Conservation (phyloP, 2,329 filamentous ascomycete genomes). For the Ascochyta koolunga region DNA sequence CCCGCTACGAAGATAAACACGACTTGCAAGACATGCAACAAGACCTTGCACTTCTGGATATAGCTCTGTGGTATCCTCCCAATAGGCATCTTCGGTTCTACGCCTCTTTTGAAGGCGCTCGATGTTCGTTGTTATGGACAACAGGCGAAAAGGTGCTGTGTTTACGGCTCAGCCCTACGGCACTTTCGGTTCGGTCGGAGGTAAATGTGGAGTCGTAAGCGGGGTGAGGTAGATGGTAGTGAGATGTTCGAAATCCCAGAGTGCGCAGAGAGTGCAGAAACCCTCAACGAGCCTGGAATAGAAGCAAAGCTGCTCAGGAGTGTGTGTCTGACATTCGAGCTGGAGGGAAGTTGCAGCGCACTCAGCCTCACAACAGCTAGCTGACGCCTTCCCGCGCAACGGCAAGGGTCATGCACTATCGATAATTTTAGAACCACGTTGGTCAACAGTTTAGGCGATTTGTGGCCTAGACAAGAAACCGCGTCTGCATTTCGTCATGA, state of each 20-base stretch:
- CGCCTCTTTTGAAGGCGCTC: neutral
- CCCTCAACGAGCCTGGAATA: neutral
- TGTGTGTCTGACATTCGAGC: conserved; percentile 12
- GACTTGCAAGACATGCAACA: conserved; percentile 60
- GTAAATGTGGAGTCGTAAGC: neutral
- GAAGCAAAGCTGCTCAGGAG: conserved; percentile 7
- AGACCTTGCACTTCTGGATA: conserved; percentile 62
- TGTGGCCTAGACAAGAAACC: conserved; percentile 4
- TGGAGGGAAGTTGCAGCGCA: conserved; percentile 10
- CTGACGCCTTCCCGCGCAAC: conserved; percentile 17
- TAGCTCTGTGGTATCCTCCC: conserved; percentile 51
- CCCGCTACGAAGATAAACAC: conserved; percentile 64
- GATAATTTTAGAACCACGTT: conserved; percentile 22
- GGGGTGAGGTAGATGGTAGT: neutral
- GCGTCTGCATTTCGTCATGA: conserved; percentile 1
- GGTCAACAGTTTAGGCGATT: conserved; percentile 17
- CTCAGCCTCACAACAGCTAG: conserved; percentile 18
- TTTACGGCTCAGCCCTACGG: conserved; percentile 14
- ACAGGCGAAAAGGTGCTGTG: conserved; percentile 8
- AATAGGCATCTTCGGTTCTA: conserved; percentile 41
- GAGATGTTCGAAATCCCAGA: no score
- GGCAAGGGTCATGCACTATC: conserved; percentile 11
- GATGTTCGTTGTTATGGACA: conserved; percentile 16
- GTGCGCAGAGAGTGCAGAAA: neutral
- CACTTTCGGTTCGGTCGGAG: neutral